phyloP scores from a whole-genome alignment of 75 land plant species.

The Isoetes taiwanensis region DNA sequence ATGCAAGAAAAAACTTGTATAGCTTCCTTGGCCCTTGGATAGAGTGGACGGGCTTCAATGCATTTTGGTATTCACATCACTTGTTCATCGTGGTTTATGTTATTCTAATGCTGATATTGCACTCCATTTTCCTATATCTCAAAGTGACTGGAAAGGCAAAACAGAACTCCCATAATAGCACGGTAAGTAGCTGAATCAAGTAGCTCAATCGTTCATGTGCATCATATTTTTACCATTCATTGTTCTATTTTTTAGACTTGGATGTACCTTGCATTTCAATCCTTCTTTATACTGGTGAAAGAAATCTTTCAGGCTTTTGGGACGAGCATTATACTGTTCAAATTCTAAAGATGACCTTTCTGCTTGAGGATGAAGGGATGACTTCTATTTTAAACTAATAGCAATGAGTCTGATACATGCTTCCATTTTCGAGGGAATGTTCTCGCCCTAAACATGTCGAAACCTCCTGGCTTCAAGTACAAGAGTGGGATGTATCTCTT shows the following conservation, averaged over 20 bases:
- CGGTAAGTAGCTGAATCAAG: slow-evolving; percentile 43
- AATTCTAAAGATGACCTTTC: slow-evolving; percentile 13
- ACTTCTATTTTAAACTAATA: too few relatives aligned
- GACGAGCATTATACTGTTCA: slow-evolving; percentile 14
- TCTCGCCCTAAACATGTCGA: slow-evolving; percentile 14
- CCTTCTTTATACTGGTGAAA: slow-evolving; percentile 16
- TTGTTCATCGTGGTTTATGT: slow-evolving; percentile 22
- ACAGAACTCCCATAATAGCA: slow-evolving; percentile 41
- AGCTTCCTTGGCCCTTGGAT: slow-evolving; percentile 25
- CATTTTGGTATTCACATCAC: slow-evolving; percentile 29
- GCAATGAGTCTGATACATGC: too few relatives aligned
- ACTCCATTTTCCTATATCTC: slow-evolving; percentile 16
- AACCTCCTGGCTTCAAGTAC: slow-evolving; percentile 17
- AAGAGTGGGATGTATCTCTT: slow-evolving; percentile 18
- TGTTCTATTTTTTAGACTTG: slow-evolving; percentile 20
- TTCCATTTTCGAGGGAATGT: slow-evolving; percentile 11
- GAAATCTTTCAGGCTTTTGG: slow-evolving; percentile 12
- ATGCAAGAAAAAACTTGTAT: slow-evolving; percentile 10
- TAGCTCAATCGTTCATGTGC: too few relatives aligned
- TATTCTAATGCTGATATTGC: slow-evolving; percentile 12
- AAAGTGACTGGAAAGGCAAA: background rate
- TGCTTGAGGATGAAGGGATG: background rate
- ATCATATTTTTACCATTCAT: too few relatives aligned
- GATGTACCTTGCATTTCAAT: slow-evolving; percentile 21
- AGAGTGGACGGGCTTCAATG: slow-evolving; percentile 25